Evolutionary conservation across 2,329 filamentous ascomycete genomes (phyloP).

Genomic region (Cordyceps militaris): DNA sequence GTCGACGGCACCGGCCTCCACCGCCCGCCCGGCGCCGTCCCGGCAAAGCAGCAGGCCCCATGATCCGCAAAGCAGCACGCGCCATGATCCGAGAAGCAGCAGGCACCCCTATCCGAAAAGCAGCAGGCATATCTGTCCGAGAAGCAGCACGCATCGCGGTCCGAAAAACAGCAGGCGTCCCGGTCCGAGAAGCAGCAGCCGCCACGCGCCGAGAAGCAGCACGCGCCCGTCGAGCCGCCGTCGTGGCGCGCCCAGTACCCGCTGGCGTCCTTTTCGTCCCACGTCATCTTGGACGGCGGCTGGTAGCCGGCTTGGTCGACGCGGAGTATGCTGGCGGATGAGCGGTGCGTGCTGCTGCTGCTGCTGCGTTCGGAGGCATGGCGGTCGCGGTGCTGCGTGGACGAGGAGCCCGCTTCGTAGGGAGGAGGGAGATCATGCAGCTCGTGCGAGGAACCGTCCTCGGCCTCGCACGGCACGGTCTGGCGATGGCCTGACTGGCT

Average conservation of each 20-base stretch:
- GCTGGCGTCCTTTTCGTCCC: slow-evolving; percentile 11
- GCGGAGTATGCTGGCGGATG: too few relatives aligned
- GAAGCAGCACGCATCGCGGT: neutral
- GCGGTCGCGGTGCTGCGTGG: neutral
- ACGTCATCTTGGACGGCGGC: slow-evolving; percentile 9
- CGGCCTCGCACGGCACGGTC: neutral
- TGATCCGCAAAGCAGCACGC: neutral
- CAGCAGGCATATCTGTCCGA: slow-evolving; percentile 5
- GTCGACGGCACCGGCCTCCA: neutral
- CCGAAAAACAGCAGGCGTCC: neutral
- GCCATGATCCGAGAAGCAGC: slow-evolving; percentile 4
- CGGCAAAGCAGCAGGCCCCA: neutral
- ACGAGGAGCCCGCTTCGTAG: neutral
- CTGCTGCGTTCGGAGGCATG: neutral
- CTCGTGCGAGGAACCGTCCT: neutral
- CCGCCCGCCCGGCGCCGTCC: neutral
- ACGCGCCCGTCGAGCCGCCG: neutral
- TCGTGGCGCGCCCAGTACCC: slow-evolving; percentile 13
- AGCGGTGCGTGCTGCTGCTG: too few relatives aligned
- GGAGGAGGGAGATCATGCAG: neutral
- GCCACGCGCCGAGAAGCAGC: slow-evolving; percentile 1
- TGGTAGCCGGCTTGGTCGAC: slow-evolving; percentile 2
- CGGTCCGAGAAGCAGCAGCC: slow-evolving; percentile 13
- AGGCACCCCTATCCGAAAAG: slow-evolving; percentile 4
- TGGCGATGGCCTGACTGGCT: neutral